Evolutionary conservation across 164 flowering plant species (phyloP).

Genomic region (Tetrastigma voinierianum): DNA sequence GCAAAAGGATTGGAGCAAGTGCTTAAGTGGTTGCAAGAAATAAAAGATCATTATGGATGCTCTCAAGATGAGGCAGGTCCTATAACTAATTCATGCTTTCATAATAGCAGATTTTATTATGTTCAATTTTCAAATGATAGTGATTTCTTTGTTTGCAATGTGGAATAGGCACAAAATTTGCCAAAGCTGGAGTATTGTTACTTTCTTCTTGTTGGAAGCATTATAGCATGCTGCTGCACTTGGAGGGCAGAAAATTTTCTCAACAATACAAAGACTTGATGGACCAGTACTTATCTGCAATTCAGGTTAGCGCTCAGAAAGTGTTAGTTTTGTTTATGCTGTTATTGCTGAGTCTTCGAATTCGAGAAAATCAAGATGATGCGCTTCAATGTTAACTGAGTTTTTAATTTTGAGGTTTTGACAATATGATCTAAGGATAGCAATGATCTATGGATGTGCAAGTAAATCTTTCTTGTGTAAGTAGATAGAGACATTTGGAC

Average conservation of each 20-base stretch:
- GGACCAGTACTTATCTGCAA: constrained; percentile 71
- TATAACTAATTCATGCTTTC: constrained; percentile 16
- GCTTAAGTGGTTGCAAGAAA: constrained; percentile 63
- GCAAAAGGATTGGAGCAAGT: constrained; percentile 67
- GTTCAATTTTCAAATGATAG: constrained; percentile 5
- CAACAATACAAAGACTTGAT: constrained; percentile 45
- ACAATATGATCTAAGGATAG: too few species aligned
- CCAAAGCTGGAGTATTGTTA: constrained; percentile 44
- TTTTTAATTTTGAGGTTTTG: not conserved
- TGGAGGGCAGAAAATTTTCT: constrained; percentile 56
- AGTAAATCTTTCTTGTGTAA: too few species aligned
- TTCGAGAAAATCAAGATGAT: too few species aligned
- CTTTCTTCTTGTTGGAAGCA: constrained; percentile 90
- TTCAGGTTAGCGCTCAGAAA: constrained; percentile 48
- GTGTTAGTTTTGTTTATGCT: not conserved
- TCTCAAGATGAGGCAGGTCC: constrained; percentile 61
- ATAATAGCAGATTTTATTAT: constrained; percentile 1
- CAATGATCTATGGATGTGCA: too few species aligned
- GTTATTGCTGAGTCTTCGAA: not conserved
- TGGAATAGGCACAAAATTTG: constrained; percentile 37
- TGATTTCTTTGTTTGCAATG: constrained; percentile 5
- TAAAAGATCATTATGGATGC: constrained; percentile 33
- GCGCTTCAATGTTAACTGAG: too few species aligned
- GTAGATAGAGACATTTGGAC: too few species aligned
- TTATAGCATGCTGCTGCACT: constrained; percentile 55